Evolutionary conservation across 257 asterid species (phyloP), one percentile per base, ranked within the genome.

Genomic region (Jasminum sambac): DNA sequence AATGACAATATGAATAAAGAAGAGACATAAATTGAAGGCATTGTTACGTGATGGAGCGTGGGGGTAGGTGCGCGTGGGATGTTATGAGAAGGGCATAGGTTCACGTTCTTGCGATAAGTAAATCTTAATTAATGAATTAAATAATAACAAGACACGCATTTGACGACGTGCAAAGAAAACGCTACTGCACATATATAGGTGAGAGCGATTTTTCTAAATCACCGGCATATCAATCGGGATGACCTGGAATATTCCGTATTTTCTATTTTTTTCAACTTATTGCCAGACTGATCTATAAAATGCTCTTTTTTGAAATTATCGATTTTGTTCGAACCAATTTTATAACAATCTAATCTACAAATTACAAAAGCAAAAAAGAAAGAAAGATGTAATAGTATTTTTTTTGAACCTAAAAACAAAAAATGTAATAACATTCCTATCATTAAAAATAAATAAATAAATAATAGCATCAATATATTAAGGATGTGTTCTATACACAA

Each of bases 181-280:
- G 52, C 8, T 4, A 38, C 3, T 7, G 16, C 17, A 38, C 38
- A 64, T 61, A 43, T 43, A 6, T 6, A 6, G 11, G 25, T 0
- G 30, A 19, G 70, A 21, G 30, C 0, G 55, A 55, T 70, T 59
- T 24, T 23, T 63, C 21, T 6, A 10, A 10, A 67, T 75, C 83
- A 80, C 73, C 79, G 81, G 73, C 84, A 62, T 48, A 41, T 75
- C 41, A 34, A 37, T n/a, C 80, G 82, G 80, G 63, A 65, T 48
- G n/a, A 5, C 58, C 23, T 16, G 58, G 23, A n/a, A 48, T 48
- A 48, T 48, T n/a, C 24, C 58, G 0, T 48, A n/a, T 5, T 48
- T 48, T 23, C 36, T 30, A 30, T 30, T 30, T 30, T 30, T 30
- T 30, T 30, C 36, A 30, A 30, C 4, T 30, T 30, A 30, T 30